Evolutionary conservation across 139 green algal genomes (phyloP).

Genomic region (Coelastrella sp.): DNA sequence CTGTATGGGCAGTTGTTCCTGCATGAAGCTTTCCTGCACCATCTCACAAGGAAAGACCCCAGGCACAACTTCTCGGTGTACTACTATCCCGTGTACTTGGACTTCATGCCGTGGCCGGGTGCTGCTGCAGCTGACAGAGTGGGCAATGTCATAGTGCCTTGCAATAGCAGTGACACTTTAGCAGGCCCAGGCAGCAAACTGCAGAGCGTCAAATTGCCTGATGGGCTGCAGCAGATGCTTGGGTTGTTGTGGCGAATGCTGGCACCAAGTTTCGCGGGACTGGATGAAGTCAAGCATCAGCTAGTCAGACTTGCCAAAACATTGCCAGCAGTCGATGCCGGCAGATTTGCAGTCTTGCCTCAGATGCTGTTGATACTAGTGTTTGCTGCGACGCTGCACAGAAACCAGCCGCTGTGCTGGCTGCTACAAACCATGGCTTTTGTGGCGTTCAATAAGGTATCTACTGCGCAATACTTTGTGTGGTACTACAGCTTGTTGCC

Average conservation of each 20-base stretch:
- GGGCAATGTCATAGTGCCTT: not conserved
- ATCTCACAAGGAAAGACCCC: conserved; percentile 82
- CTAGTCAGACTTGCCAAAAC: not conserved
- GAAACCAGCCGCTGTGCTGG: conserved; percentile 48
- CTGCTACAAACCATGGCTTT: conserved; percentile 85
- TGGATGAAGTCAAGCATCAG: not conserved
- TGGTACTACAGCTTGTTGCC: conserved; percentile 94
- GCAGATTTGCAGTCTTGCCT: conserved; percentile 43
- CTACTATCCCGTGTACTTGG: conserved; percentile 90
- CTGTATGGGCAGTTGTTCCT: conserved; percentile 82
- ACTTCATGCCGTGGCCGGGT: conserved; percentile 40
- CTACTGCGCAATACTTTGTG: conserved; percentile 97
- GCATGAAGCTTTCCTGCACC: conserved; percentile 91
- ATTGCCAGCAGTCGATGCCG: conserved; percentile 39
- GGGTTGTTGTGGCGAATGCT: not conserved
- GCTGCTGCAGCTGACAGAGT: conserved; percentile 11
- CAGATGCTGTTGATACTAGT: conserved; percentile 52
- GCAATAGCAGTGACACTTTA: no score
- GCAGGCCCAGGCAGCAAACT: no score
- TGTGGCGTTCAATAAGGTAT: conserved; percentile 95
- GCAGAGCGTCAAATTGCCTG: no score
- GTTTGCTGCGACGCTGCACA: conserved; percentile 44
- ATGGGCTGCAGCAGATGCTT: no score
- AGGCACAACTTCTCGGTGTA: conserved; percentile 96
- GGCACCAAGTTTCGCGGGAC: not conserved